Percentiles rank a stretch among this genome's conserved stretches.
Evolutionary conservation across 2,329 filamentous ascomycete species (phyloP).

Genomic region (Bipolaris oryzae): DNA sequence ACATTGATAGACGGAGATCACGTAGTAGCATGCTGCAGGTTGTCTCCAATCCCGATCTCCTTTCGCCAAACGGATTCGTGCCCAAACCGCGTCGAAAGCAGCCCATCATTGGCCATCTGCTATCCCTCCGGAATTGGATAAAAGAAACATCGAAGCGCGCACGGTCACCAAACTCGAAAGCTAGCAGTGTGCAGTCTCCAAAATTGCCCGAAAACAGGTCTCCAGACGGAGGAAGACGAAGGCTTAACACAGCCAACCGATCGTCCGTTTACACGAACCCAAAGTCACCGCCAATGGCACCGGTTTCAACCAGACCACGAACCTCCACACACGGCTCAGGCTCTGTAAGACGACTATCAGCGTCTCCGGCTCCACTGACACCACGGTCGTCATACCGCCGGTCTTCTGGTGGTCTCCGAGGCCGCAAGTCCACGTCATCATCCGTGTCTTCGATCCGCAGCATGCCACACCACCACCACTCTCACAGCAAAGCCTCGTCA

Average conservation of each 20-base stretch:
- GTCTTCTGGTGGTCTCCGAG: slow-evolving; percentile 80
- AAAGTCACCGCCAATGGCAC: slow-evolving; percentile 47
- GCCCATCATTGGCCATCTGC: slow-evolving; percentile 69
- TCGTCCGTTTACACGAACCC: slow-evolving; percentile 47
- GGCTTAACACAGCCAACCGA: slow-evolving; percentile 45
- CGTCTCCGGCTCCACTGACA: slow-evolving; percentile 86
- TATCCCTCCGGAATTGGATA: slow-evolving; percentile 74
- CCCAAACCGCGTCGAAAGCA: slow-evolving; percentile 64
- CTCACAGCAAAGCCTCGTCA: slow-evolving; percentile 92
- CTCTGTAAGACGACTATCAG: slow-evolving; percentile 66
- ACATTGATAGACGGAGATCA: slow-evolving; percentile 69
- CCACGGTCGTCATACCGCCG: slow-evolving; percentile 85
- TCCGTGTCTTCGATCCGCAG: slow-evolving; percentile 92
- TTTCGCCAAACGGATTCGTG: slow-evolving; percentile 62
- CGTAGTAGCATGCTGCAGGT: slow-evolving; percentile 86
- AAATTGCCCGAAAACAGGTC: slow-evolving; percentile 37
- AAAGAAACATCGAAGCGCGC: slow-evolving; percentile 61
- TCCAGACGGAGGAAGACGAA: slow-evolving; percentile 40
- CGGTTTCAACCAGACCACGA: slow-evolving; percentile 48
- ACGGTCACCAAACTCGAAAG: slow-evolving; percentile 44
- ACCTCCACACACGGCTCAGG: slow-evolving; percentile 52
- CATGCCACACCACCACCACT: slow-evolving; percentile 75
- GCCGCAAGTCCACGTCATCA: slow-evolving; percentile 93
- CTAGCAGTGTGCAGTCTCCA: slow-evolving; percentile 43
- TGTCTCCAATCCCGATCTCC: slow-evolving; percentile 72